Evolutionary conservation across 805 yeast species (phyloP).

Genomic region (Kluyveromyces wickerhamii): DNA sequence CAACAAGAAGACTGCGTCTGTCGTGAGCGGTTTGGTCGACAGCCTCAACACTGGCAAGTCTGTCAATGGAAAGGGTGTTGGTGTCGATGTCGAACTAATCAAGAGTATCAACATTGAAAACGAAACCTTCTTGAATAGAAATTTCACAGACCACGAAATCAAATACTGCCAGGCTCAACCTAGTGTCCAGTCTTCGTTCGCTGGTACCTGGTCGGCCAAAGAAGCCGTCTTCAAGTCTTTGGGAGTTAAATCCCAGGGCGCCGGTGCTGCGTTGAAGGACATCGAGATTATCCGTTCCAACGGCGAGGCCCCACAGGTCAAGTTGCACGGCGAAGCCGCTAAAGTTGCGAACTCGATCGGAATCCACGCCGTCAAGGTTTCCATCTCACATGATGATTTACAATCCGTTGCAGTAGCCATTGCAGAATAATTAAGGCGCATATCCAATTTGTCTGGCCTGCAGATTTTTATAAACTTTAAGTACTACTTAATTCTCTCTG

Average conservation of each 20-base stretch:
- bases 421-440: conserved; percentile 17
- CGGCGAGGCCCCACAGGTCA: conserved; percentile 78
- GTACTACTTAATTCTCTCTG: too few species aligned
- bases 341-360: conserved; percentile 65
- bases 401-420: conserved; percentile 98
- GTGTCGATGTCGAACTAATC: conserved; percentile 93
- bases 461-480: too few species aligned
- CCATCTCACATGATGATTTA: conserved; percentile 93
- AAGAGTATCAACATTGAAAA: conserved; percentile 77
- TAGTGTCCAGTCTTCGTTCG: conserved; percentile 77
- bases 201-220: conserved; percentile 99
- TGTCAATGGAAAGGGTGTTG: conserved; percentile 50
- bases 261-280: conserved; percentile 87
- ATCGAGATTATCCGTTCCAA: conserved; percentile 70
- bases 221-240: conserved; percentile 97
- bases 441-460: too few species aligned
- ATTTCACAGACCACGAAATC: conserved; percentile 78
- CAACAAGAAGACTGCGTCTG: conserved; percentile 49
- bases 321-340: conserved; percentile 67
- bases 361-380: conserved; percentile 65
- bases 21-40: conserved; percentile 50
- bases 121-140: conserved; percentile 84
- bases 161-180: conserved; percentile 70
- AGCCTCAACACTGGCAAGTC: conserved; percentile 30
- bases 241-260: conserved; percentile 84